Evolutionary conservation across 169 alveolate species (phyloP).

Genomic region (Cryptosporidium andersoni): DNA sequence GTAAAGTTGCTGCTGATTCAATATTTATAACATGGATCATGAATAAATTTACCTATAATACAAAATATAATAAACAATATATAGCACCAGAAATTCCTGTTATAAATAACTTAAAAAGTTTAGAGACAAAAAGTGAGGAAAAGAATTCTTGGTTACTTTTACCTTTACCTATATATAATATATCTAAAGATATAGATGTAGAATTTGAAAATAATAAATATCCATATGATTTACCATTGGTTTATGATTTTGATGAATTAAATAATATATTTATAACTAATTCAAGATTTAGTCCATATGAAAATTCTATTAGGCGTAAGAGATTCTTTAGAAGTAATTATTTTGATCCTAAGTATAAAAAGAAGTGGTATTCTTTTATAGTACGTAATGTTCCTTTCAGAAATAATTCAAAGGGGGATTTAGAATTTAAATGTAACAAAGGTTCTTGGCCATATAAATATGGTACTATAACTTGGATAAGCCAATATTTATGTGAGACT

Average conservation of each 20-base stretch:
- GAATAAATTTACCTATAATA: conserved; percentile 36
- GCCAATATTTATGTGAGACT: conserved; percentile 37
- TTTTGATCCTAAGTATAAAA: conserved; percentile 6
- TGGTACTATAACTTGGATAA: conserved; percentile 41
- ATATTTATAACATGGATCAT: conserved; percentile 34
- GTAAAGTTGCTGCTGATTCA: conserved; percentile 28
- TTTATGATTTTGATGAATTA: conserved; percentile 28
- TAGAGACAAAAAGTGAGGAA: neutral
- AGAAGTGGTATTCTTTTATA: conserved; percentile 40
- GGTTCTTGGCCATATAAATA: conserved; percentile 65
- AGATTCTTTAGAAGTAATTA: conserved; percentile 46
- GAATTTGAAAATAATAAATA: neutral
- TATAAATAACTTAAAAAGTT: neutral
- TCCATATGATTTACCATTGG: conserved; percentile 5
- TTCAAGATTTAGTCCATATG: neutral
- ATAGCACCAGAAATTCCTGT: neutral
- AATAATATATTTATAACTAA: conserved; percentile 5
- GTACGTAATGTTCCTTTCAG: conserved; percentile 55
- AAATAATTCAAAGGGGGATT: neutral
- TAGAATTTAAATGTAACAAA: conserved; percentile 49
- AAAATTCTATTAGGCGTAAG: conserved; percentile 16
- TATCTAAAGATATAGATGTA: conserved; percentile 28
- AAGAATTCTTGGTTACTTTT: conserved; percentile 26
- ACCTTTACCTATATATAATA: conserved; percentile 27
- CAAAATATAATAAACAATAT: neutral